Conservation (phyloP, 1,139 yeast species). For the Yamadazyma kanchanaburiensis region DNA sequence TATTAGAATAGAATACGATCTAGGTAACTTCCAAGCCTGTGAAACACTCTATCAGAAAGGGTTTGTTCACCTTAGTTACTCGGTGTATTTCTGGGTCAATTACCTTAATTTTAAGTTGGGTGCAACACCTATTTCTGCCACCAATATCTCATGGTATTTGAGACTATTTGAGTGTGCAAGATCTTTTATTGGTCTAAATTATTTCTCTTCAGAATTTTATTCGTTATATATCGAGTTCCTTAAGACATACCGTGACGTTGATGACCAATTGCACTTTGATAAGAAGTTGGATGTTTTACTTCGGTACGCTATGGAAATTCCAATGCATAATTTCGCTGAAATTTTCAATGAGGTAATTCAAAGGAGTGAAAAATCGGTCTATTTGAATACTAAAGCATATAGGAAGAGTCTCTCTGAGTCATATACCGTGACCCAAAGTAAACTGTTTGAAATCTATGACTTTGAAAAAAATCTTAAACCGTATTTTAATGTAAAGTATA, state of each 20-base stretch:
- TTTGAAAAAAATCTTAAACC: constrained; percentile 59
- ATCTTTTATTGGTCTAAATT: constrained; percentile 64
- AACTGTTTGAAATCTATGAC: constrained; percentile 57
- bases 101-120: constrained; percentile 57
- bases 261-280: constrained; percentile 28
- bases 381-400: constrained; percentile 16
- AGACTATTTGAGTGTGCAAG: constrained; percentile 61
- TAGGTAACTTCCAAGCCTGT: constrained; percentile 54
- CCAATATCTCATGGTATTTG: constrained; percentile 25
- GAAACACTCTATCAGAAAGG: constrained; percentile 52
- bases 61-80: constrained; percentile 47
- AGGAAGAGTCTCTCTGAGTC: constrained; percentile 45
- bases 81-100: constrained; percentile 71
- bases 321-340: constrained; percentile 72
- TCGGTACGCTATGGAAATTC: constrained; percentile 63
- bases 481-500: constrained; percentile 43
- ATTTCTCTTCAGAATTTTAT: constrained; percentile 73
- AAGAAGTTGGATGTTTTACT: constrained; percentile 46
- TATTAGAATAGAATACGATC: constrained; percentile 62
- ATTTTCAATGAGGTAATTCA: constrained; percentile 41
- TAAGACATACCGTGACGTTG: constrained; percentile 30
- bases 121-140: constrained; percentile 21
- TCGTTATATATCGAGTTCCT: constrained; percentile 60
- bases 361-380: constrained; percentile 31
- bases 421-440: constrained; percentile 60